Percentiles rank a stretch among this genome's conserved stretches.
phyloP scores from a whole-genome alignment of 1,139 yeast species.

The Debaryomycetaceae sp. region DNA sequence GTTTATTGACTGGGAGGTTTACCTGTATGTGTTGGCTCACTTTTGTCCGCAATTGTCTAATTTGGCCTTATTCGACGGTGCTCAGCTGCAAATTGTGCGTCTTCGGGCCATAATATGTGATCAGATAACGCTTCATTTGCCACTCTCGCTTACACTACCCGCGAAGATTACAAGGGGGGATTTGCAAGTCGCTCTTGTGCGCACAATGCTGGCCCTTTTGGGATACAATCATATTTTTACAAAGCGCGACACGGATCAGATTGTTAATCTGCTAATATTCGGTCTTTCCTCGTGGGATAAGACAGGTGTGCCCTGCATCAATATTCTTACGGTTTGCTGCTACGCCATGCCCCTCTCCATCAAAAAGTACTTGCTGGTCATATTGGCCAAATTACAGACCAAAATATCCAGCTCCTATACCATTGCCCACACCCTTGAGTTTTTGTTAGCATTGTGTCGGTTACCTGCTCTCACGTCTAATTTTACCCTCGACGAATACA shows the following conservation, averaged over 20 bases:
- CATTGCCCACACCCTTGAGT: conserved; percentile 68
- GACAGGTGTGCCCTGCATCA: conserved; percentile 70
- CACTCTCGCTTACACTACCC: conserved; percentile 20
- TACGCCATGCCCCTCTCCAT: conserved; percentile 70
- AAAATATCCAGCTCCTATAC: conserved; percentile 62
- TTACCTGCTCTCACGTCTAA: conserved; percentile 61
- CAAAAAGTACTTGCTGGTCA: conserved; percentile 54
- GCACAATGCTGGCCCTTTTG: conserved; percentile 55
- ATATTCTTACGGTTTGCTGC: conserved; percentile 66
- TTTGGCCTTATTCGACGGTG: conserved; percentile 39
- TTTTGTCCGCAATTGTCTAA: conserved; percentile 65
- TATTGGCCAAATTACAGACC: conserved; percentile 61
- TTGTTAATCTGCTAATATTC: conserved; percentile 51
- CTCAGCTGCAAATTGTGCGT: conserved; percentile 32
- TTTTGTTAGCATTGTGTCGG: conserved; percentile 53
- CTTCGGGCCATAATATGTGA: conserved; percentile 47
- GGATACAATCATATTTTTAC: conserved; percentile 54
- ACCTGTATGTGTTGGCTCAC: conserved; percentile 57
- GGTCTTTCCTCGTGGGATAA: conserved; percentile 71
- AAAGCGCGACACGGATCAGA: conserved; percentile 57
- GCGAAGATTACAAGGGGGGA: conserved; percentile 46
- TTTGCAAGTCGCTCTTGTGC: conserved; percentile 54
- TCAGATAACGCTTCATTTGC: conserved; percentile 45
- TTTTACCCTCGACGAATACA: conserved; percentile 68
- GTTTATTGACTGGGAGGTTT: conserved; percentile 61